These are phyloP conservation scores for Hemisphaericaspora subhashii DNA, from an alignment of 1,139 yeast genomes.

Conservation along the genomic window DNA sequence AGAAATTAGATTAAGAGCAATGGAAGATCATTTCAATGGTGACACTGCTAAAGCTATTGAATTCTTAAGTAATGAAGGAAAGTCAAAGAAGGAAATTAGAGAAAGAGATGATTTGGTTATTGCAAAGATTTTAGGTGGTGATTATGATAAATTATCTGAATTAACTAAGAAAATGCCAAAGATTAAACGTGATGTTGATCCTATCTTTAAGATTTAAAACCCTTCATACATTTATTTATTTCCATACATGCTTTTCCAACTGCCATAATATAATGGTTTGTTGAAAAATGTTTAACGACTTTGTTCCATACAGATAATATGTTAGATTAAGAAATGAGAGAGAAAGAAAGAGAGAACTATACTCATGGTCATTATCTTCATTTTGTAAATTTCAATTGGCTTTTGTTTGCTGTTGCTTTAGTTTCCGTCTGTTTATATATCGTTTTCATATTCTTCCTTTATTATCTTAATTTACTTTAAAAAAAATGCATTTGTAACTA, in stretches of 20 bases:
- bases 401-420: no score
- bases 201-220: constrained; percentile 26
- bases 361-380: no score
- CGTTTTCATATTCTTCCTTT: no score
- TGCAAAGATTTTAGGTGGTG: constrained; percentile 81
- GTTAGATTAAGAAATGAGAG: not conserved
- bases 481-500: no score
- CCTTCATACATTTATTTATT: not conserved
- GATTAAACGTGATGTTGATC: constrained; percentile 34
- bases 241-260: no score
- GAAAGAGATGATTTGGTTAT: constrained; percentile 78
- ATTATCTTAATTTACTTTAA: no score
- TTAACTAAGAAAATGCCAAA: constrained; percentile 56
- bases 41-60: constrained; percentile 59
- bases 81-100: constrained; percentile 58
- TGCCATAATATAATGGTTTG: not conserved
- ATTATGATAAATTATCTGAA: constrained; percentile 76
- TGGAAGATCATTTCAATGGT: constrained; percentile 62
- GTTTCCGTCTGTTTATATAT: no score
- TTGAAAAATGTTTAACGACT: not conserved
- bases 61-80: constrained; percentile 56
- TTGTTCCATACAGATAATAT: not conserved
- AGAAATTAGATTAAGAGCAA: constrained; percentile 79
- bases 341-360: no score
- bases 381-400: constrained; percentile 1